These are phyloP conservation scores for Bruguiera sexangula DNA, from an alignment of 345 rosid genomes.

Conservation along the genomic window DNA sequence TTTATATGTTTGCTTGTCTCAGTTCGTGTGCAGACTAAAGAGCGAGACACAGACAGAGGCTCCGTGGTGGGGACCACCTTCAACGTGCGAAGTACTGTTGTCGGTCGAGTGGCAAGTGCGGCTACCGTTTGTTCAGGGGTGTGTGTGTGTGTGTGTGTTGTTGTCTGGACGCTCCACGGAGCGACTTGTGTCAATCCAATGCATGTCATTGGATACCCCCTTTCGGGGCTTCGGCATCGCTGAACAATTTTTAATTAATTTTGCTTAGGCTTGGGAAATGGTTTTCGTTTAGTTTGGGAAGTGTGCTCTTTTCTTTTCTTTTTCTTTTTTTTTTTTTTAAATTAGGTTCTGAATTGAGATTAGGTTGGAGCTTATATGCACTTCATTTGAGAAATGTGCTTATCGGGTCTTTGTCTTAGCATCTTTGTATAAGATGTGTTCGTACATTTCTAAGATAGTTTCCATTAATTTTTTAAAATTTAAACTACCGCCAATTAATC, in stretches of 20 bases:
- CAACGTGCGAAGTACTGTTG: slow-evolving; percentile 4
- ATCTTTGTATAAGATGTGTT: too few relatives aligned
- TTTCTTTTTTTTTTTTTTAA: too few relatives aligned
- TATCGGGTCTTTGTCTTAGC: too few relatives aligned
- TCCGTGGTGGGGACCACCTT: slow-evolving; percentile 3
- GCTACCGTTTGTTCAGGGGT: not conserved
- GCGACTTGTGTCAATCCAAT: not conserved
- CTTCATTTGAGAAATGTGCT: too few relatives aligned
- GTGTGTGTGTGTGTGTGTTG: not conserved
- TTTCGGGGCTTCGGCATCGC: not conserved
- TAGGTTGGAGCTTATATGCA: too few relatives aligned
- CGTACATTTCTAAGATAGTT: too few relatives aligned
- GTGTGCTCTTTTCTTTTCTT: not conserved
- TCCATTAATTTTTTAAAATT: too few relatives aligned
- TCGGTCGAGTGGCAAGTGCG: not conserved
- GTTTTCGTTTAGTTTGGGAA: not conserved
- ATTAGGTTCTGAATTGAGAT: too few relatives aligned
- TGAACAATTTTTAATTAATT: not conserved
- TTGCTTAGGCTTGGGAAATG: not conserved
- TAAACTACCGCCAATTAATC: too few relatives aligned
- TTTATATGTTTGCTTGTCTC: slow-evolving; percentile 1
- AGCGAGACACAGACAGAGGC: too few relatives aligned
- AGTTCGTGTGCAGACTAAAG: not conserved
- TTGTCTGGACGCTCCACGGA: not conserved
- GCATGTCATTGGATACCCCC: slow-evolving; percentile 2